Base-by-base conservation (phyloP, 768 basidiomycete species). In the Gloeostereum incarnatum region DNA sequence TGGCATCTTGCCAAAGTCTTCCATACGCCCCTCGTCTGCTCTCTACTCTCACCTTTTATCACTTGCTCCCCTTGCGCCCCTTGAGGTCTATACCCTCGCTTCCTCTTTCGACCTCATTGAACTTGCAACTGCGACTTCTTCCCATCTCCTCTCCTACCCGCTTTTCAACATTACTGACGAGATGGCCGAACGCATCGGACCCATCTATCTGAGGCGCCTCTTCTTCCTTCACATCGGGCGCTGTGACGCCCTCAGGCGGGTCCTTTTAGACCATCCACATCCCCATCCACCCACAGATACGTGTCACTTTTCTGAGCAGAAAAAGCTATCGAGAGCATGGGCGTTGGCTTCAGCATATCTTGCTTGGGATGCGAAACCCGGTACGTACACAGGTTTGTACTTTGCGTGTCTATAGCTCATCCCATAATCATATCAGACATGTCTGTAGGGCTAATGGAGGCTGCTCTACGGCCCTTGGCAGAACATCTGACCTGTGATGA, bases 171-270 rank as follows among this genome's bases (percentile, higher is more conserved):
- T 91, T 32, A 75, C 80, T 3, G 88, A 91, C 52, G 78, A 78
- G 33, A 68, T 77, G 57, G 81, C 75, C 4, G 62, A 68, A 33
- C 67, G 63, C 30, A 88, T 90, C 36, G 85, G 86, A 6, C 71
- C 87, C 2, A 58, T 76, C 16, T 90, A 90, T 50, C 62, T 90
- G 45, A 87, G 85, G 49, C 75, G 81, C 22, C 66, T 90, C 20
- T 87, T 90, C 57, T 88, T 85, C 54, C 62, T 90, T 18, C 88
- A 90, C 49, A 79, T 87, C 49, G 86, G 87, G 7, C 80, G 87
- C 20, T 66, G 75, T 3, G 88, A 90, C 43, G 86, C 86, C 7
- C 68, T 90, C 22, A 90, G 75, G 83, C 22, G 71, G 26, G 18
- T 88, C 16, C 63, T 90, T 10, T 65, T 82, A 4, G 73, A 79